These are phyloP conservation scores for Mycena indigotica DNA, from an alignment of 768 basidiomycete genomes.

Conservation along the genomic window DNA sequence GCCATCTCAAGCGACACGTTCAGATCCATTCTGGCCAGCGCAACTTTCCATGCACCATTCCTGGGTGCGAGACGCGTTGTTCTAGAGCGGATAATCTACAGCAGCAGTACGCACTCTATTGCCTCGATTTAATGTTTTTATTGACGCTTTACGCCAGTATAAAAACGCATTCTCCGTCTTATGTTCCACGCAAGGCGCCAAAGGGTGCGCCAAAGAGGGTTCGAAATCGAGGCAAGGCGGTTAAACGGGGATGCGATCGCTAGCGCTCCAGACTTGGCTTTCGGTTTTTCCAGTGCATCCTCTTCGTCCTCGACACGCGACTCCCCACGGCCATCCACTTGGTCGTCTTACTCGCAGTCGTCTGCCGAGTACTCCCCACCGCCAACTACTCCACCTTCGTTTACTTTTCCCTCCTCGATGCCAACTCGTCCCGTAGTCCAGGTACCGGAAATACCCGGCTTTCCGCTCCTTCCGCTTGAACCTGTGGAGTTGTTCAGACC, in stretches of 20 bases:
- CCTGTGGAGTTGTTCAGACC: neutral
- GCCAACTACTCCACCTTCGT: neutral
- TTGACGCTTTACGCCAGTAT: neutral
- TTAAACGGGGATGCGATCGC: neutral
- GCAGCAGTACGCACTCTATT: neutral
- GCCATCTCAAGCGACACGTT: constrained; percentile 2
- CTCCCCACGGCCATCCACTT: neutral
- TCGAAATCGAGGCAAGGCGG: neutral
- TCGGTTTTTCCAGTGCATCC: neutral
- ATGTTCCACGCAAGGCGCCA: constrained; percentile 2
- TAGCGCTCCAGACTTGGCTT: neutral
- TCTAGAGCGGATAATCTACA: neutral
- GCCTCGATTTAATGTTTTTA: neutral
- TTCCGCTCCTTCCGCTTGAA: neutral
- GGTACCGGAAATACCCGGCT: neutral
- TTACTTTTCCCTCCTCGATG: neutral
- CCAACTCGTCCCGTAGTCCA: neutral
- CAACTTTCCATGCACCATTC: neutral
- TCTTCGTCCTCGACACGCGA: neutral
- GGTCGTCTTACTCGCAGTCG: constrained; percentile 1
- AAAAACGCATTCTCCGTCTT: neutral
- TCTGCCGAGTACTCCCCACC: neutral
- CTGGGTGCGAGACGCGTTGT: constrained; percentile 2
- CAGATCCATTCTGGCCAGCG: neutral
- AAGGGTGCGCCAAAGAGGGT: neutral